Evolutionary conservation across 805 yeast genomes (phyloP).

Genomic region (Metschnikowia dekortorum): DNA sequence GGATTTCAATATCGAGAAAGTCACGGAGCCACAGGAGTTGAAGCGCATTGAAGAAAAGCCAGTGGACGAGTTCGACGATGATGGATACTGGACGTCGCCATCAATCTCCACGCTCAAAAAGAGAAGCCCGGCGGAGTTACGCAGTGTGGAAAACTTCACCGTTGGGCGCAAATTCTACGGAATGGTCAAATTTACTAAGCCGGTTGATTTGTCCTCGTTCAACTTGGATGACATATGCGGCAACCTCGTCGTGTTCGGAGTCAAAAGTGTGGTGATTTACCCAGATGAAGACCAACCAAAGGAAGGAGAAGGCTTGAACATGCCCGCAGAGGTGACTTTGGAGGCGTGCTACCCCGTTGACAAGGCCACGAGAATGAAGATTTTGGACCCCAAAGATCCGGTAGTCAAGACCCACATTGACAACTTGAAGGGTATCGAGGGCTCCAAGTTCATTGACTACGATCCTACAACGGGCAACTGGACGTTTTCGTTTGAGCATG

Average conservation of each 20-base stretch:
- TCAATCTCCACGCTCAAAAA: slow-evolving; percentile 56
- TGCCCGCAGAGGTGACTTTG: slow-evolving; percentile 66
- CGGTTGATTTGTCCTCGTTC: slow-evolving; percentile 77
- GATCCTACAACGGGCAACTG: slow-evolving; percentile 73
- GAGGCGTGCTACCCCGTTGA: slow-evolving; percentile 80
- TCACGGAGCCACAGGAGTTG: neutral
- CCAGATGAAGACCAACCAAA: slow-evolving; percentile 55
- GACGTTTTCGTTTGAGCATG: slow-evolving; percentile 50
- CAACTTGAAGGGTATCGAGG: slow-evolving; percentile 56
- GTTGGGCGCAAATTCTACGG: slow-evolving; percentile 83
- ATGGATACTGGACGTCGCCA: slow-evolving; percentile 89
- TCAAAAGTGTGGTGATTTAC: slow-evolving; percentile 62
- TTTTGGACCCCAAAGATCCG: slow-evolving; percentile 75
- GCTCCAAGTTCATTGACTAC: slow-evolving; percentile 65
- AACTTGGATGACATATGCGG: slow-evolving; percentile 63
- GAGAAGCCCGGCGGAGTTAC: slow-evolving; percentile 59
- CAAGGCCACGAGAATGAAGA: slow-evolving; percentile 64
- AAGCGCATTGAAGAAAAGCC: slow-evolving; percentile 15
- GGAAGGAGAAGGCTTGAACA: slow-evolving; percentile 77
- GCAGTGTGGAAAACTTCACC: slow-evolving; percentile 56
- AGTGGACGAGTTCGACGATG: slow-evolving; percentile 45
- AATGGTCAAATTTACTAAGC: slow-evolving; percentile 65
- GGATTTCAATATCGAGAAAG: slow-evolving; percentile 24
- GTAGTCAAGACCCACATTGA: slow-evolving; percentile 64
- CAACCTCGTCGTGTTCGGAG: slow-evolving; percentile 55